Evolutionary conservation across 805 yeast species (phyloP), one percentile per base, ranked within the genome.

Genomic region (Wickerhamomyces bovis): DNA sequence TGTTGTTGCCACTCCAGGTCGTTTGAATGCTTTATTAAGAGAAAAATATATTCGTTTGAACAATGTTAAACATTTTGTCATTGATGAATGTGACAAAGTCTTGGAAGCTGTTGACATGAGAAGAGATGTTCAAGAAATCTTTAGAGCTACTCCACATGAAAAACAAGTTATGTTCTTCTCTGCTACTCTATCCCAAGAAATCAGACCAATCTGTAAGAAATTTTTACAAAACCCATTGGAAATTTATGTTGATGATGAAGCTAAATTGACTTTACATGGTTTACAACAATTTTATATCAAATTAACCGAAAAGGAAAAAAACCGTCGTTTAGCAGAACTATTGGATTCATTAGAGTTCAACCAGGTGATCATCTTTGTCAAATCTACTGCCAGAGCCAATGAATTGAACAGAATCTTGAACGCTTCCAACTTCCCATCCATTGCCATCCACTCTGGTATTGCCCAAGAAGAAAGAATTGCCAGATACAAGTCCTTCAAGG

Each of bases 111-210:
- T 83, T 62, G 95, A 85, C 62, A 92, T 92, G 99, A 87, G 99
- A 77, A 84, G 96, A 69, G 99, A 92, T 65, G 97, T 92, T 49
- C 99, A 92, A 76, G 98, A 92, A 66, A 86, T 94, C 55, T 92
- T 94, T 82, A 84, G 97, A 70, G 87, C 87, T 51, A 92, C 99
- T 44, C 99, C 99, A 56, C 95, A 87, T 71, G 96, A 92, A 68
- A 92, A 92, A 72, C 99, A 92, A 75, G 98, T 94, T 47, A 90
- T 94, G 98, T 92, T 92, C 97, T 92, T 92, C 71, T 86, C 96
- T 51, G 99, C 99, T 56, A 92, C 99, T 47, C 77, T 92, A 60
- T 82, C 96, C 42, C 87, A 80, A 65, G 98, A 92, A 65, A 89
- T 92, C 63, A 86, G 96, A 70, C 97, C 97, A 52, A 82, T 94